phyloP scores from a whole-genome alignment of 2,329 filamentous ascomycete species.

The Cladosporium oxysporum region DNA sequence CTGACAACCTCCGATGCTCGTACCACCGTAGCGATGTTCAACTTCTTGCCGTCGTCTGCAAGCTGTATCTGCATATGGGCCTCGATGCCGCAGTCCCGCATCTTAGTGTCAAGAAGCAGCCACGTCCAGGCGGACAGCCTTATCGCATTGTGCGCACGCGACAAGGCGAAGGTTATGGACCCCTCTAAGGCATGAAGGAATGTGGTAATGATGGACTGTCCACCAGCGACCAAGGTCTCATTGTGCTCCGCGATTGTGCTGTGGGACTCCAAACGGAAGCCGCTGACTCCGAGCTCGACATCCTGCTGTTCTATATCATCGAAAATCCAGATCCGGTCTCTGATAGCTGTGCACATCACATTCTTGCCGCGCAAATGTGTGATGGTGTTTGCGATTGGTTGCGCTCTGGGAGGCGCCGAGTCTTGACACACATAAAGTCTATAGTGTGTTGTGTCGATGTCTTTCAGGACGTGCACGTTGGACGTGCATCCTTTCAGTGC shows the following conservation, averaged over 20 bases:
- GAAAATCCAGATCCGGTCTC: slow-evolving; percentile 6
- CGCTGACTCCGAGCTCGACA: background rate
- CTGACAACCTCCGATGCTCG: slow-evolving; percentile 18
- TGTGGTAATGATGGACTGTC: background rate
- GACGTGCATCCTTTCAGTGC: slow-evolving; percentile 38
- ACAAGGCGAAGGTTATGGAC: slow-evolving; percentile 20
- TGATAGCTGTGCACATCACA: slow-evolving; percentile 24
- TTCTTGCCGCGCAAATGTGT: slow-evolving; percentile 24
- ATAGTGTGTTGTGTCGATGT: background rate
- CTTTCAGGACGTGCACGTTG: slow-evolving; percentile 33
- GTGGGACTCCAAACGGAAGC: background rate
- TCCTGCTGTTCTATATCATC: background rate
- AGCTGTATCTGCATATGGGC: slow-evolving; percentile 19
- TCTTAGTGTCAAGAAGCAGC: slow-evolving; percentile 11
- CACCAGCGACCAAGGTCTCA: background rate
- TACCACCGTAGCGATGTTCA: slow-evolving; percentile 19
- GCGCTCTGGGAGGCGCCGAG: background rate
- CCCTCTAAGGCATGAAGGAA: slow-evolving; percentile 27
- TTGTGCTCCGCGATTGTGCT: slow-evolving; percentile 7
- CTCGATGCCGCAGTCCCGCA: background rate
- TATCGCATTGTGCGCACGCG: slow-evolving; percentile 1
- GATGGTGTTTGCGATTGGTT: slow-evolving; percentile 6
- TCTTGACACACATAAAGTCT: slow-evolving; percentile 6
- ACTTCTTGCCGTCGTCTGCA: slow-evolving; percentile 15
- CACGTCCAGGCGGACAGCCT: slow-evolving; percentile 21